These are phyloP conservation scores for Lolium perenne DNA, from an alignment of 176 grass and related monocot species.

Conservation along the genomic window DNA sequence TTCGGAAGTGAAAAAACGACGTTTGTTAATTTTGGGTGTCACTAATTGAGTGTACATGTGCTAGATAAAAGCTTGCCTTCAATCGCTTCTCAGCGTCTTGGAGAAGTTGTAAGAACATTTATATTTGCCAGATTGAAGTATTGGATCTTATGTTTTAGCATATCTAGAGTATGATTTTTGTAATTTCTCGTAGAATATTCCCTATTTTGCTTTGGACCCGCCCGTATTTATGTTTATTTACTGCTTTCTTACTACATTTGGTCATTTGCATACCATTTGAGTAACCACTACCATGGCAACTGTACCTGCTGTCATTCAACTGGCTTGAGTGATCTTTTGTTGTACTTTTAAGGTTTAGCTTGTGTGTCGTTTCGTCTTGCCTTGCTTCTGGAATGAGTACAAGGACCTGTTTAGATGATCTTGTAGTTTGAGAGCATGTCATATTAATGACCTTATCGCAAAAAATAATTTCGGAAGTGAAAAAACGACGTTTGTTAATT, in stretches of 20 bases:
- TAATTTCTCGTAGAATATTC: not conserved
- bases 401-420: not conserved
- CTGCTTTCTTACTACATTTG: not conserved
- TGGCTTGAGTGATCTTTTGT: not conserved
- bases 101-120: not conserved
- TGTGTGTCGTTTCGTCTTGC: not conserved
- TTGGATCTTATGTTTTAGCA: not conserved
- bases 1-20: not conserved
- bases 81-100: conserved; percentile 11
- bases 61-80: not conserved
- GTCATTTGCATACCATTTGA: not conserved
- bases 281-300: not conserved
- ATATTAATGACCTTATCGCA: not conserved
- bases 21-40: not conserved
- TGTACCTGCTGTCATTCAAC: not conserved
- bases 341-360: not conserved
- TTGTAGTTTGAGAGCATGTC: not conserved
- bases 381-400: not conserved
- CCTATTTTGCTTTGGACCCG: not conserved
- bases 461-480: not conserved
- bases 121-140: not conserved
- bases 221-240: not conserved
- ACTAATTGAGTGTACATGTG: not conserved
- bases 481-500: not conserved
- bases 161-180: not conserved